Evolutionary conservation across 78 protist genomes (phyloP).

Genomic region (Dictyostelium brefeldianum): DNA sequence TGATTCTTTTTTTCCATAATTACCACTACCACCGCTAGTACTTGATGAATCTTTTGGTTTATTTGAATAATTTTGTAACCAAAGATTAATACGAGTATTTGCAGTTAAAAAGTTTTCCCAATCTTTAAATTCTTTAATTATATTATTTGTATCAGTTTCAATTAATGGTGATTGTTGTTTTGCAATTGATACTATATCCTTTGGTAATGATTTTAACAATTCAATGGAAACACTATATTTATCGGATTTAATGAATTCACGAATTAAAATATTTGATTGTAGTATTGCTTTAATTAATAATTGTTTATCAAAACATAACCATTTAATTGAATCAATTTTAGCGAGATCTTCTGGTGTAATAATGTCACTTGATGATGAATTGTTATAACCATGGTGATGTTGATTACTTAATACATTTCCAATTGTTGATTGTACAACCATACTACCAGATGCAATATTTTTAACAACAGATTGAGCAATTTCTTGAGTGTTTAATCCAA

Average conservation of each 20-base stretch:
- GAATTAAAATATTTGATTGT: conserved; percentile 18
- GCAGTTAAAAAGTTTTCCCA: conserved; percentile 39
- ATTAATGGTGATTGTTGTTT: background rate
- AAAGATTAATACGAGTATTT: conserved; percentile 12
- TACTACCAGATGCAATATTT: conserved; percentile 2
- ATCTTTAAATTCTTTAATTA: conserved; percentile 55
- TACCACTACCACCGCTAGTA: no score
- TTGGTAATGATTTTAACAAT: conserved; percentile 30
- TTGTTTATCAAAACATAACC: conserved; percentile 44
- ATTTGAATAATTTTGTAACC: conserved; percentile 60
- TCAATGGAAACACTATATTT: conserved; percentile 24
- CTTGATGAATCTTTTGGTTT: conserved; percentile 25
- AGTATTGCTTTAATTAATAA: conserved; percentile 53
- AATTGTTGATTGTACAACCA: background rate
- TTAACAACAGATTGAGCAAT: conserved; percentile 61
- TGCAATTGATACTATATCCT: conserved; percentile 24
- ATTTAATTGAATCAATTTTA: conserved; percentile 55
- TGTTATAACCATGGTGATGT: no score
- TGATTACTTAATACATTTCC: background rate
- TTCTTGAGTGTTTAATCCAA: conserved; percentile 43
- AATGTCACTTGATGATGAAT: no score
- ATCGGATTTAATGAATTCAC: conserved; percentile 33
- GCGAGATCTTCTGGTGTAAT: conserved; percentile 31
- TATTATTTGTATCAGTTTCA: conserved; percentile 33
- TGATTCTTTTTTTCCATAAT: background rate